These are phyloP conservation scores for Penicillium sp. DNA, from an alignment of 2,329 filamentous ascomycete species.

Conservation along the genomic window DNA sequence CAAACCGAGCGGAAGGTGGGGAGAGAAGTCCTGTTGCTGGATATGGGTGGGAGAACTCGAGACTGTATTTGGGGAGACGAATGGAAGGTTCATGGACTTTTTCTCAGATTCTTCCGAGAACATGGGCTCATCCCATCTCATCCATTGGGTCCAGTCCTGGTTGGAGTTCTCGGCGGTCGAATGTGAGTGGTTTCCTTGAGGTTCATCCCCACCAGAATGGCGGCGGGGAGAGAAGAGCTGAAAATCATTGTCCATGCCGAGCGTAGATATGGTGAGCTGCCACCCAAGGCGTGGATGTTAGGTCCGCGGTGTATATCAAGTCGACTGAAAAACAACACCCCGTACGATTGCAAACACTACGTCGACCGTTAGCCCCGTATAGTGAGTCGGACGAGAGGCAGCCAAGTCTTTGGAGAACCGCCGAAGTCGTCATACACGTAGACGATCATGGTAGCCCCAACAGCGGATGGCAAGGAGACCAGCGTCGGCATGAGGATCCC, in stretches of 20 bases:
- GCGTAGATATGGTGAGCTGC: slow-evolving; percentile 25
- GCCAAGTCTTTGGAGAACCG: no score
- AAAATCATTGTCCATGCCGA: slow-evolving; percentile 38
- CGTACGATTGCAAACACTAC: slow-evolving; percentile 11
- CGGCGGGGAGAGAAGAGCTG: slow-evolving; percentile 37
- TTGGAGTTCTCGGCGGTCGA: slow-evolving; percentile 31
- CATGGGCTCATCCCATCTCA: slow-evolving; percentile 49
- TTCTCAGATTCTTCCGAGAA: slow-evolving; percentile 32
- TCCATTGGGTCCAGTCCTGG: slow-evolving; percentile 52
- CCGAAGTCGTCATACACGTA: neutral
- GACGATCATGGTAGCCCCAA: neutral
- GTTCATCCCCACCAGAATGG: slow-evolving; percentile 23
- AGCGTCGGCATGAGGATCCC: neutral
- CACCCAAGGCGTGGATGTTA: slow-evolving; percentile 18
- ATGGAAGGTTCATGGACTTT: slow-evolving; percentile 30
- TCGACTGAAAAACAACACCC: neutral
- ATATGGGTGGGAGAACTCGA: slow-evolving; percentile 26
- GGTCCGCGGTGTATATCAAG: slow-evolving; percentile 2
- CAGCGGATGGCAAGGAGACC: neutral
- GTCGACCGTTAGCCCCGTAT: neutral
- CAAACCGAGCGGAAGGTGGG: slow-evolving; percentile 36
- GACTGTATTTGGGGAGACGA: slow-evolving; percentile 32
- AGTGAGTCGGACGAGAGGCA: neutral
- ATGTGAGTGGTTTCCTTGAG: slow-evolving; percentile 24
- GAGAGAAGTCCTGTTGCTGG: slow-evolving; percentile 33